Evolutionary conservation across 352 stramenopile genomes (phyloP).

Genomic region (Globisporangium splendens): DNA sequence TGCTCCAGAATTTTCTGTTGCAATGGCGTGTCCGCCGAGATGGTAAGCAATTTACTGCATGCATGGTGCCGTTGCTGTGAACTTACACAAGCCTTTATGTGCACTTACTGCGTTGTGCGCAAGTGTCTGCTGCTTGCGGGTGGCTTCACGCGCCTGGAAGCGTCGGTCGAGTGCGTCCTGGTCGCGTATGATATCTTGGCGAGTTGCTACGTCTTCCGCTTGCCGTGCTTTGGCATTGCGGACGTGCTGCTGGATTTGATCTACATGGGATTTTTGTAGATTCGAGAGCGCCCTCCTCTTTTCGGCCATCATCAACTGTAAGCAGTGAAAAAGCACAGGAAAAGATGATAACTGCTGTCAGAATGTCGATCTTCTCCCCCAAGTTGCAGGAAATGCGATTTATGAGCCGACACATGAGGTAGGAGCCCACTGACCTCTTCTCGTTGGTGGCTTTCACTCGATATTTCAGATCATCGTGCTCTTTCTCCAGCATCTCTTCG

Average conservation of each 20-base stretch:
- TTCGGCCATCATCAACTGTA: constrained; percentile 14
- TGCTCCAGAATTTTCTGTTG: constrained; percentile 20
- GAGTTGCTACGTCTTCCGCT: not conserved
- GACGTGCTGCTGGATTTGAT: constrained; percentile 24
- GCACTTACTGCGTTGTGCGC: constrained; percentile 15
- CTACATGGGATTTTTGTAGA: constrained; percentile 28
- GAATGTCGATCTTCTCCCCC: no score
- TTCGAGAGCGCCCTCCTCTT: constrained; percentile 18
- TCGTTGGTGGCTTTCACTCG: constrained; percentile 16
- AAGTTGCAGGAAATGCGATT: no score
- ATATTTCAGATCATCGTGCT: constrained; percentile 17
- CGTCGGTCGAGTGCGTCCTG: constrained; percentile 23
- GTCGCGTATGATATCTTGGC: constrained; percentile 12
- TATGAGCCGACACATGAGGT: no score
- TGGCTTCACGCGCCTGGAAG: constrained; percentile 10
- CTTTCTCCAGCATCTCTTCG: constrained; percentile 18
- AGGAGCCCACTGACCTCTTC: constrained; percentile 17
- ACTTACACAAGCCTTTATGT: not conserved
- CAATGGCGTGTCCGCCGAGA: not conserved
- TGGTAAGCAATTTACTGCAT: not conserved
- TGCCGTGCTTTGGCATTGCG: constrained; percentile 4
- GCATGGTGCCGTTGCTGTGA: not conserved
- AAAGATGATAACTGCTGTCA: no score
- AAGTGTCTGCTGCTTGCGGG: constrained; percentile 19
- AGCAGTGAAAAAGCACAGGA: not conserved